These are phyloP conservation scores for Mycena citricolor DNA, from an alignment of 1,284 basidiomycete species.

Conservation along the genomic window DNA sequence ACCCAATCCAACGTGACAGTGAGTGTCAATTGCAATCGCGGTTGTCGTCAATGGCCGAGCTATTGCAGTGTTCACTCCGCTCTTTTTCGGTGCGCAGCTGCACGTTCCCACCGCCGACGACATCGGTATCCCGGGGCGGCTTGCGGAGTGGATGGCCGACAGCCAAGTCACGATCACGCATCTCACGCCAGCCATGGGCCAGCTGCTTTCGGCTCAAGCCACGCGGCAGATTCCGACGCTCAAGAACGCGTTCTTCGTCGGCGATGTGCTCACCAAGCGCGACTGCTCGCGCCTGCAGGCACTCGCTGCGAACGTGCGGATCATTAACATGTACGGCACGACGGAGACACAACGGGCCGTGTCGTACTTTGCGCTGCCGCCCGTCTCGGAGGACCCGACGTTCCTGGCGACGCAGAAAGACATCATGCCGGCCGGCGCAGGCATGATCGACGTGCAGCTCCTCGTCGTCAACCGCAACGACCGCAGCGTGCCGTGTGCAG, in stretches of 20 bases:
- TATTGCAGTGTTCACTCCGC: slow-evolving; percentile 88
- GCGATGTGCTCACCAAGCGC: slow-evolving; percentile 98
- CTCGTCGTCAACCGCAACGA: slow-evolving; percentile 96
- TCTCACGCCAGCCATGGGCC: slow-evolving; percentile 98
- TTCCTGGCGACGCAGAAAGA: slow-evolving; percentile 97
- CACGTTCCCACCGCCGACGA: slow-evolving; percentile 97
- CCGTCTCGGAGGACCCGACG: slow-evolving; percentile 80
- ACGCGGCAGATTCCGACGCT: slow-evolving; percentile 87
- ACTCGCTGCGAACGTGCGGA: slow-evolving; percentile 88
- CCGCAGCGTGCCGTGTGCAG: slow-evolving; percentile 83
- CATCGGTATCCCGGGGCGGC: slow-evolving; percentile 94
- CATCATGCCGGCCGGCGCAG: slow-evolving; percentile 96
- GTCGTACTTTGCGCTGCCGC: slow-evolving; percentile 94
- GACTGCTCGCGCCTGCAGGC: slow-evolving; percentile 96
- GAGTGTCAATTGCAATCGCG: slow-evolving; percentile 35
- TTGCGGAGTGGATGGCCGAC: slow-evolving; percentile 99
- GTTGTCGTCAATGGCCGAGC: slow-evolving; percentile 10
- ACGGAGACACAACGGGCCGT: slow-evolving; percentile 99
- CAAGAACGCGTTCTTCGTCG: slow-evolving; percentile 95
- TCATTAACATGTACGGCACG: slow-evolving; percentile 99
- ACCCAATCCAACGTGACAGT: slow-evolving; percentile 99
- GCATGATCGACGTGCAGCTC: slow-evolving; percentile 98
- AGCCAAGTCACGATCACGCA: slow-evolving; percentile 92
- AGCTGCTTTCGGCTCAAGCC: slow-evolving; percentile 95
- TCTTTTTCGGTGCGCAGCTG: slow-evolving; percentile 95